These are phyloP conservation scores for Aspergillus tubingensis DNA, from an alignment of 2,329 filamentous ascomycete species.

Conservation along the genomic window DNA sequence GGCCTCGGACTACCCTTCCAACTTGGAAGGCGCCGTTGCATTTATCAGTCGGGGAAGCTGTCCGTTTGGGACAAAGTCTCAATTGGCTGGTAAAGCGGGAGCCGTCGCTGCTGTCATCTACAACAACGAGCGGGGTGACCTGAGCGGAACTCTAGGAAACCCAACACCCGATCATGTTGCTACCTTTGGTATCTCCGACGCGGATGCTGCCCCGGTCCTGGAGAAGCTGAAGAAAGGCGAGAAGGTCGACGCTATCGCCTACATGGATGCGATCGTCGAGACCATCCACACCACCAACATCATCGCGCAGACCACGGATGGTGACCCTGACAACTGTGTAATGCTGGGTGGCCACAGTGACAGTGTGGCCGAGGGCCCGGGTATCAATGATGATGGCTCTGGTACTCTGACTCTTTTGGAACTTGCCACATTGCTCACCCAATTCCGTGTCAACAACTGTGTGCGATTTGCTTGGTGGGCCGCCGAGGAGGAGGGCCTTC, in stretches of 20 bases:
- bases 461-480: constrained; percentile 68
- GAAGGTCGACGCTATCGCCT: constrained; percentile 40
- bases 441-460: constrained; percentile 72
- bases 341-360: constrained; percentile 63
- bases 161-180: constrained; percentile 57
- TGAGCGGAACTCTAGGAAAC: constrained; percentile 68
- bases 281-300: constrained; percentile 57
- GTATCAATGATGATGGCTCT: constrained; percentile 77
- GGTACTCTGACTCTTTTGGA: constrained; percentile 63
- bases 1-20: constrained; percentile 61
- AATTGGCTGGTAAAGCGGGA: constrained; percentile 68
- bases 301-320: constrained; percentile 59
- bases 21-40: constrained; percentile 64
- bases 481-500: constrained; percentile 62
- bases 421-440: constrained; percentile 61
- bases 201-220: constrained; percentile 61
- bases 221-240: constrained; percentile 54
- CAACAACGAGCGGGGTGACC: constrained; percentile 65
- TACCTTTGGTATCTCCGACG: constrained; percentile 66
- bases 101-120: constrained; percentile 73
- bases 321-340: constrained; percentile 60
- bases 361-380: constrained; percentile 62
- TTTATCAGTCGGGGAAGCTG: constrained; percentile 70
- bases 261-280: constrained; percentile 49
- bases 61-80: constrained; percentile 70